Base-by-base conservation (phyloP, 345 rosid genomes). In the Adansonia digitata region DNA sequence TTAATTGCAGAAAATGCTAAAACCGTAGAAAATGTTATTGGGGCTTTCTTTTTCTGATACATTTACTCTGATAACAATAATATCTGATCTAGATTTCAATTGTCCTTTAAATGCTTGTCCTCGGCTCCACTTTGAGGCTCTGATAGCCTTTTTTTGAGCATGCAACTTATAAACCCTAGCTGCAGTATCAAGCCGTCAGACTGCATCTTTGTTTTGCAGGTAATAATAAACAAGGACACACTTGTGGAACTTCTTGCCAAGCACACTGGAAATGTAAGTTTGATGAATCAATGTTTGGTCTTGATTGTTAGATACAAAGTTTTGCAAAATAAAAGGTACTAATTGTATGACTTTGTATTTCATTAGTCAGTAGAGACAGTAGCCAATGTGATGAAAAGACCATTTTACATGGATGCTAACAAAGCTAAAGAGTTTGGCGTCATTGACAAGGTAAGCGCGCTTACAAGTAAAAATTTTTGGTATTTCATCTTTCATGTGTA, bases 401-500 rank as follows among this genome's bases (percentile, higher is more conserved):
- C 92, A 15, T 88, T 65, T 82, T 86, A 85, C 75, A 90, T 94
- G 97, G 92, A 92, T 79, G 78, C 93, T 15, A 80, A 53, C 31
- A 85, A 72, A 84, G 98, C 97, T 66, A 84, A 81, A 80, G 95
- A 91, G 75, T 94, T 91, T 78, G 98, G 98, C 37, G 95, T 92
- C 79, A 81, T 92, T 77, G 98, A 92, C 82, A 86, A 79, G 86
- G 97, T 94, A 74, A 77, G 84, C 72, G 31, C 51, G 1, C 4
- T 35, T 37, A 15, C 2, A 72, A 42, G 35, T 42, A 20, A 26
- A 40, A 40, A 14, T 22, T 3, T 7, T 45, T 39, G 12, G 9
- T 10, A 66, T 27, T 67, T 66, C 0, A 31, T 42, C 7, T 56
- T 27, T 46, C 59, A 45, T 37, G 27, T 5, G 17, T 24, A 15